These are phyloP conservation scores for Penicillium dipodomyicola DNA, from an alignment of 495 filamentous ascomycete genomes.

Conservation along the genomic window DNA sequence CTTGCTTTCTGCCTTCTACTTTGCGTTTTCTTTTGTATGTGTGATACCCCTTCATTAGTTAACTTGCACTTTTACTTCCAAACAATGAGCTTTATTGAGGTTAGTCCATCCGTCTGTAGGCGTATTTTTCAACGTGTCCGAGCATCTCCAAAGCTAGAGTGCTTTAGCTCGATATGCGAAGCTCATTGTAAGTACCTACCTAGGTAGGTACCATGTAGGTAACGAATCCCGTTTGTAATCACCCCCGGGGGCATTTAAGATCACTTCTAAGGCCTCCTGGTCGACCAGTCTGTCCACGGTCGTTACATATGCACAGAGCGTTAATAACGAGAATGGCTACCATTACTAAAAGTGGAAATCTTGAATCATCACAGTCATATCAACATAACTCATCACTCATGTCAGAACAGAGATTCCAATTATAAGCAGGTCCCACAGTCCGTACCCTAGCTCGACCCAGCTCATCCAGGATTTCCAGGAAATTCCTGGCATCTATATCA, in stretches of 20 bases:
- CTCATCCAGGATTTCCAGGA: conserved; percentile 29
- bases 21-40: neutral
- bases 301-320: too few species aligned
- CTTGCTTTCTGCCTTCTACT: neutral
- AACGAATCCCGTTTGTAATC: too few species aligned
- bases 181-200: too few species aligned
- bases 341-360: neutral
- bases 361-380: conserved; percentile 23
- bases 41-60: neutral
- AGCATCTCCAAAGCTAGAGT: neutral
- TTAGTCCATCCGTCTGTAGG: neutral
- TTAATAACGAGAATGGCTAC: too few species aligned
- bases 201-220: too few species aligned
- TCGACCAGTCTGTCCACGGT: too few species aligned
- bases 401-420: conserved; percentile 8
- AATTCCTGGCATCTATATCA: conserved; percentile 39
- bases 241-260: too few species aligned
- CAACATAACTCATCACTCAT: conserved; percentile 23
- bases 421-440: neutral
- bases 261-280: too few species aligned
- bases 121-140: neutral
- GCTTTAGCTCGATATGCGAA: neutral
- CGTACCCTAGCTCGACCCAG: neutral
- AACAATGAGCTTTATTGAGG: neutral
- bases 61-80: neutral